Base-by-base conservation (phyloP, 225 moss, liverwort and hornwort species). In the Antitrichia curtipendula region DNA sequence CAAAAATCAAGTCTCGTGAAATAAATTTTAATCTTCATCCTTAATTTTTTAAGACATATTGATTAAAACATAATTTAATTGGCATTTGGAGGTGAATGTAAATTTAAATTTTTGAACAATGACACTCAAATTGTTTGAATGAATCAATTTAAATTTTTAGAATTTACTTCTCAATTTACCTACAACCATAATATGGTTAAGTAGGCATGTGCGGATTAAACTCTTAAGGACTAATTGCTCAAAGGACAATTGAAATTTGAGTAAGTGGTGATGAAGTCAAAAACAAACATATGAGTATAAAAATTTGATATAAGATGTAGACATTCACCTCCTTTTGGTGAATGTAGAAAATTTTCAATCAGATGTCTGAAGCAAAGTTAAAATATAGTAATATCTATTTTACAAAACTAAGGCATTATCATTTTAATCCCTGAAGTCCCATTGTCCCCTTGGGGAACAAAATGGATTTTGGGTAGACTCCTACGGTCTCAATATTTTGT, bases 251-350 rank as follows among this genome's bases (percentile, higher is more conserved):
- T 29, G 10, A 10, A 45, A 29, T 72, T 45, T 72, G 2, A 8
- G 2, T 27, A 27, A 43, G 25, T 43, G 27, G 9, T 28, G 1
- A 27, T 27, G 45, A 16, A 16, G 15, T 28, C 3, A 64, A 71
- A 71, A 45, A 29, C 1, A 1, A 71, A 45, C 0, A 2, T 4
- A 27, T 43, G 6, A 0, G 43, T 71, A 2, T 43, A 2, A 72
- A 29, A 72, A 28, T 29, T 40, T 69, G 40, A 24, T 4, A 40
- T 4, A 40, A 69, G 23, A 40, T 24, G 13, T 29, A 45, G 29
- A 6, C 3, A 72, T 28, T 45, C 10, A n/a, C 3, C 9, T 28
- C 6, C 1, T 0, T 27, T 25, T 24, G 12, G 4, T 6, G 6
- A 3, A 6, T 72, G 7, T 45, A 45, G 45, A 11, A 64, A 16